Base-by-base conservation (phyloP, 2,329 filamentous ascomycete genomes). In the Drechslera avenae region DNA sequence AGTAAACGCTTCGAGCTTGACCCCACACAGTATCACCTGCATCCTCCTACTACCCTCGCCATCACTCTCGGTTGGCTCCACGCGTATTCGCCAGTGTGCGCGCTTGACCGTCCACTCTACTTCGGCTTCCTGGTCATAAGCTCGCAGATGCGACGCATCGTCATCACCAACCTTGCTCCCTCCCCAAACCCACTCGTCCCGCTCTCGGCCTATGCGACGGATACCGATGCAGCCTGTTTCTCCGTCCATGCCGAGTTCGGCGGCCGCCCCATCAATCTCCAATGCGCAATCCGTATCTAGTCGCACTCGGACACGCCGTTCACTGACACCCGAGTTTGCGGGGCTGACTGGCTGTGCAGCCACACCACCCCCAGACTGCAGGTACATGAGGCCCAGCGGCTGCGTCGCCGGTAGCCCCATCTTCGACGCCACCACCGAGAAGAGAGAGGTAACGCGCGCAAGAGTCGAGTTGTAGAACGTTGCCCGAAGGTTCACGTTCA, bases 401-500 rank as follows among this genome's bases (percentile, higher is more conserved):
- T 79, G 74, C 8, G 76, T 78, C 12, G 76, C 73, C 0, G 88
- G 84, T 5, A 91, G 72, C 56, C 87, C 88, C 60, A 94, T 82
- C 71, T 93, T 95, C 28, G 86, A 87, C 2, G 88, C 85, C n/a
- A 96, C 81, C 7, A 96, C 87, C 62, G 90, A 87, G 58, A 95
- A 84, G 5, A 97, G 77, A 46, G 86, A 86, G 0, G 85, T 81
- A 14, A 97, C 80, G 44, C 90, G 83, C 9, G 83, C 80, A 59
- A 88, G 87, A 4, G 86, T 84, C 39, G 88, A 82, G 12, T 85
- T 84, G 60, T 89, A 83, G 74, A 97, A 95, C 56, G 89, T 85
- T 1, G 85, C 86, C 2, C 84, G 81, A 64, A 84, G 80, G 30
- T 63, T 50, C 45, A 66, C 42, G 10, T 56, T 50, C 7, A 37